Base-by-base conservation (phyloP, 768 basidiomycete species). In the Auriscalpium microsporum region DNA sequence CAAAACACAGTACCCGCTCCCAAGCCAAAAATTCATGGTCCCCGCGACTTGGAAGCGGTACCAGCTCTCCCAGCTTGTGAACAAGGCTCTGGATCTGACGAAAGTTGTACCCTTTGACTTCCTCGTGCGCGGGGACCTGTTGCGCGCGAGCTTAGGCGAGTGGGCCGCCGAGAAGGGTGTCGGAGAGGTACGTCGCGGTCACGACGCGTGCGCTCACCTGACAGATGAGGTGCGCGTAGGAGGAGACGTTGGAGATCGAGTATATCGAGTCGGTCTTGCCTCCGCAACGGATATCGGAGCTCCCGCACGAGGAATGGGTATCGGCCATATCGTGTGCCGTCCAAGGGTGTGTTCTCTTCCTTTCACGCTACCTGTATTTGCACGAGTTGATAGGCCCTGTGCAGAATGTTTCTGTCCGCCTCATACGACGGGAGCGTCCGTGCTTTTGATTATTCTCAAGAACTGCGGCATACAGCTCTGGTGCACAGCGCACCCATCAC, bases 1-100 rank as follows among this genome's bases (percentile, higher is more conserved):
- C 0, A 77, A 84, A 53, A 82, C 86, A 0, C 72, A 73, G 2
- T 90, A 93, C 68, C 76, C 81, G 10, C 79, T 95, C 11, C 93
- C 88, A 0, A 77, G 84, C 1, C 90, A 94, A 68, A 92, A 91
- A 65, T 97, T 92, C 67, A 84, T 96, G 82, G 86, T 98, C 14
- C 95, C 96, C 2, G 76, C 84, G 1, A 73, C 80, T 68, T 98
- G 94, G 94, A 82, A 79, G 55, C 84, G 95, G n/a, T 98, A 89
- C 69, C 95, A 97, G 64, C 86, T 99, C 35, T 97, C 94, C 1
- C 93, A 97, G 58, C 85, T 98, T 45, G 84, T 99, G 56, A 99
- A 99, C 74, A 96, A 96, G 66, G 90, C 94, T 1, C 75, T 98
- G 28, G 78, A 80, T 23, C 80, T 87, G 16, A 68, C 78, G 0